Conservation (phyloP, 257 asterid species). For the Ophiorrhiza pumila region DNA sequence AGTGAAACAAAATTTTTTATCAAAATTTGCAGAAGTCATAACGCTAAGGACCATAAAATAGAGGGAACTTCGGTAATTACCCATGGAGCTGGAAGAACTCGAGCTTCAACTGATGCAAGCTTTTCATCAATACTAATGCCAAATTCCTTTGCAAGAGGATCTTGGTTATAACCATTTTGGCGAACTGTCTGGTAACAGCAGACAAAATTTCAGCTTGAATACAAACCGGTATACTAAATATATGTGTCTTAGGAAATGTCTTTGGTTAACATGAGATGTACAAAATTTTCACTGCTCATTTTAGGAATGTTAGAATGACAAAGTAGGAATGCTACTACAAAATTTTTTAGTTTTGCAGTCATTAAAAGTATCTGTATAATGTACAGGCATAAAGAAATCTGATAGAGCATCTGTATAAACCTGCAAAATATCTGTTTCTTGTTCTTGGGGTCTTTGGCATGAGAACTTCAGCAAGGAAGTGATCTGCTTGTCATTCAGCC, state of each 20-base stretch:
- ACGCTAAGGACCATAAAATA: neutral
- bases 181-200: slow-evolving; percentile 22
- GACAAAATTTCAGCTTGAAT: neutral
- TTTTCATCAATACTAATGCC: slow-evolving; percentile 27
- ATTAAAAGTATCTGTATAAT: neutral
- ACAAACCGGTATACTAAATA: neutral
- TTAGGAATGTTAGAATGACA: neutral
- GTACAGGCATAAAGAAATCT: neutral
- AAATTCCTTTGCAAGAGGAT: slow-evolving; percentile 30
- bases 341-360: too few species aligned
- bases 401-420: slow-evolving; percentile 8
- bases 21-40: neutral
- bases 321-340: neutral
- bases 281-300: neutral
- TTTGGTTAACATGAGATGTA: neutral
- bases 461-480: slow-evolving; percentile 31
- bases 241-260: neutral
- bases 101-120: slow-evolving; percentile 30
- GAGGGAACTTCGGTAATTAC: slow-evolving; percentile 15
- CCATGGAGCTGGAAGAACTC: slow-evolving; percentile 40
- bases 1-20: slow-evolving; percentile 5
- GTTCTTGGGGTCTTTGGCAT: slow-evolving; percentile 35
- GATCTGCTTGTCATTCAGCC: slow-evolving; percentile 36
- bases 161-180: slow-evolving; percentile 28
- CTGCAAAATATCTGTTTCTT: slow-evolving; percentile 29